Evolutionary conservation across 2,329 filamentous ascomycete species (phyloP).

Genomic region (Calonectria honghensis): DNA sequence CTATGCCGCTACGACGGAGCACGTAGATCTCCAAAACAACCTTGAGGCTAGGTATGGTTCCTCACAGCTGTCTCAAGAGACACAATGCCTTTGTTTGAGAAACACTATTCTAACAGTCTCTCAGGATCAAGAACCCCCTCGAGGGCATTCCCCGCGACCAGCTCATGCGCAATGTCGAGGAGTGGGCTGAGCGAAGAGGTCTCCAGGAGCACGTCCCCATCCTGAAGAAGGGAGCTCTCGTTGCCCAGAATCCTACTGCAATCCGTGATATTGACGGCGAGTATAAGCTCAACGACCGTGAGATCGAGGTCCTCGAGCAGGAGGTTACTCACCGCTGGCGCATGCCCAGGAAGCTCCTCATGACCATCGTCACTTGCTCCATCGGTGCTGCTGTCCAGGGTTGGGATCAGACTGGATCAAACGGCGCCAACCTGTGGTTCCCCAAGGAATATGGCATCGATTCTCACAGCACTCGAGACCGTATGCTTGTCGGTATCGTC

Average conservation of each 20-base stretch:
- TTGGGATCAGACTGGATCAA: constrained; percentile 79
- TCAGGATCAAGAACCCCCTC: constrained; percentile 68
- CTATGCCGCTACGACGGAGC: constrained; percentile 49
- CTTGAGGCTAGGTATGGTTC: constrained; percentile 65
- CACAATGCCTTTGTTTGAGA: not conserved
- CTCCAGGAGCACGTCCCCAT: constrained; percentile 75
- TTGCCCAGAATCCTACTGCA: constrained; percentile 74
- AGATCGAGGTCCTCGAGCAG: constrained; percentile 69
- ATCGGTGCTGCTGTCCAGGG: constrained; percentile 81
- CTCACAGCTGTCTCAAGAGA: not conserved
- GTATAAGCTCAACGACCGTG: constrained; percentile 66
- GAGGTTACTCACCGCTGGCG: constrained; percentile 81
- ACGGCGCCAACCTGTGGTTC: constrained; percentile 78
- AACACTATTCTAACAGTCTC: constrained; percentile 8
- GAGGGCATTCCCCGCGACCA: constrained; percentile 69
- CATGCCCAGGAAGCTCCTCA: constrained; percentile 76
- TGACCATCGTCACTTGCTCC: constrained; percentile 80
- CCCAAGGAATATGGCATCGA: constrained; percentile 66
- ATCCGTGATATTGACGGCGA: constrained; percentile 73
- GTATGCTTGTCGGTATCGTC: constrained; percentile 77
- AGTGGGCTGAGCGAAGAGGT: constrained; percentile 75
- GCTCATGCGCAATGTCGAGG: constrained; percentile 75
- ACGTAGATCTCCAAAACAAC: constrained; percentile 62
- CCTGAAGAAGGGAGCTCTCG: constrained; percentile 74
- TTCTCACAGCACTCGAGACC: constrained; percentile 56